phyloP scores from a whole-genome alignment of 257 asterid genomes.

The Vinca minor region DNA sequence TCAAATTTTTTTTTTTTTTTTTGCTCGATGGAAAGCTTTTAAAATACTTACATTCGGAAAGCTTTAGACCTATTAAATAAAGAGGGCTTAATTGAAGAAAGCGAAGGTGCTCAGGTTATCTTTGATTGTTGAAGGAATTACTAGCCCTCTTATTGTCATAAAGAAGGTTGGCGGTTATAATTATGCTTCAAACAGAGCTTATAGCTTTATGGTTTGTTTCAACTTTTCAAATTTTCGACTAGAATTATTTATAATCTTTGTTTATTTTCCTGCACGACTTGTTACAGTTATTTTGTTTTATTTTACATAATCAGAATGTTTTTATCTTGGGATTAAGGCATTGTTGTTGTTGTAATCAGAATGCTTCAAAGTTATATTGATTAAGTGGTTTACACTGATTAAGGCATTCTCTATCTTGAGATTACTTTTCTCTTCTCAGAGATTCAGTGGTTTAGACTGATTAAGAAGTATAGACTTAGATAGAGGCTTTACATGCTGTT shows the following conservation, averaged over 20 bases:
- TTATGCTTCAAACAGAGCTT: conserved; percentile 94
- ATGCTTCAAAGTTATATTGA: not conserved
- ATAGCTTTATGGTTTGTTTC: conserved; percentile 72
- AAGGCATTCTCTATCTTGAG: not conserved
- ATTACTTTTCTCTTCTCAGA: not conserved
- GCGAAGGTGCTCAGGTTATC: conserved; percentile 93
- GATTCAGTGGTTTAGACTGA: not conserved
- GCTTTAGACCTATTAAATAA: conserved; percentile 47
- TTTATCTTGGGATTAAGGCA: too few relatives aligned
- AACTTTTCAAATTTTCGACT: not conserved
- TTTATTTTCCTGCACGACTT: not conserved
- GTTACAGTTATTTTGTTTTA: not conserved
- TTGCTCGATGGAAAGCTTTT: conserved; percentile 87
- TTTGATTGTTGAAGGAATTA: conserved; percentile 74
- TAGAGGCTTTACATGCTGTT: not conserved
- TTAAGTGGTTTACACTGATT: too few relatives aligned
- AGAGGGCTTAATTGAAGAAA: conserved; percentile 68
- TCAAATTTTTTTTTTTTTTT: not conserved
- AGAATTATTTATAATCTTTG: not conserved
- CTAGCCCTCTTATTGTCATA: conserved; percentile 78
- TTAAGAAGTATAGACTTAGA: too few relatives aligned
- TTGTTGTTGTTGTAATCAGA: not conserved
- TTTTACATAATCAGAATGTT: not conserved
- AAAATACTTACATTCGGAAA: conserved; percentile 68
- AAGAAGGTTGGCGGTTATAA: conserved; percentile 92